phyloP scores from a whole-genome alignment of 176 grass and related monocot species.

The Musa itinerans region DNA sequence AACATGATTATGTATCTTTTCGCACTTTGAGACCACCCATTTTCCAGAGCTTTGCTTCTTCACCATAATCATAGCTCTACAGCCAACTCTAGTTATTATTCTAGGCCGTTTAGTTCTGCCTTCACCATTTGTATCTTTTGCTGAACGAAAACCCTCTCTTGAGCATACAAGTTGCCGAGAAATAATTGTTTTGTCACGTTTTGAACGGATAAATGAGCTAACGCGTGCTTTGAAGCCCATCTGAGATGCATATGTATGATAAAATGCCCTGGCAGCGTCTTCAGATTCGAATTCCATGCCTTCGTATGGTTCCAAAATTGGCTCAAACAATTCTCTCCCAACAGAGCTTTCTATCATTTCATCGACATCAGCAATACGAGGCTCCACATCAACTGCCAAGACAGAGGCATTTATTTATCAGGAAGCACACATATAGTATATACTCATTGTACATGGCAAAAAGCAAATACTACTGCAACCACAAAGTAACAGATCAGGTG shows the following conservation, averaged over 20 bases:
- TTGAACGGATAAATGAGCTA: slow-evolving; percentile 29
- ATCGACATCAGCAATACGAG: slow-evolving; percentile 16
- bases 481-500: not conserved
- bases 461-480: not conserved
- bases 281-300: slow-evolving; percentile 27
- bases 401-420: not conserved
- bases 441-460: not conserved
- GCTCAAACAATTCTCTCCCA: slow-evolving; percentile 15
- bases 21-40: slow-evolving; percentile 23
- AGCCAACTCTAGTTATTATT: slow-evolving; percentile 26
- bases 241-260: slow-evolving; percentile 23
- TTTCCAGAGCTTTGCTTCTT: slow-evolving; percentile 27
- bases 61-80: slow-evolving; percentile 29
- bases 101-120: slow-evolving; percentile 15
- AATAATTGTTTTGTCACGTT: slow-evolving; percentile 25
- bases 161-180: slow-evolving; percentile 25
- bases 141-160: slow-evolving; percentile 23
- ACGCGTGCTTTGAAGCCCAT: slow-evolving; percentile 26
- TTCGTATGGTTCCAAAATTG: slow-evolving; percentile 24
- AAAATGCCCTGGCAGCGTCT: slow-evolving; percentile 20
- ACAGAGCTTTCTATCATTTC: slow-evolving; percentile 22
- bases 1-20: slow-evolving; percentile 27
- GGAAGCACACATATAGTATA: not conserved
- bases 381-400: slow-evolving; percentile 21
- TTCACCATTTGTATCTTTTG: slow-evolving; percentile 10